These are phyloP conservation scores for Annulohypoxylon nitens DNA, from an alignment of 495 filamentous ascomycete genomes.

Conservation along the genomic window DNA sequence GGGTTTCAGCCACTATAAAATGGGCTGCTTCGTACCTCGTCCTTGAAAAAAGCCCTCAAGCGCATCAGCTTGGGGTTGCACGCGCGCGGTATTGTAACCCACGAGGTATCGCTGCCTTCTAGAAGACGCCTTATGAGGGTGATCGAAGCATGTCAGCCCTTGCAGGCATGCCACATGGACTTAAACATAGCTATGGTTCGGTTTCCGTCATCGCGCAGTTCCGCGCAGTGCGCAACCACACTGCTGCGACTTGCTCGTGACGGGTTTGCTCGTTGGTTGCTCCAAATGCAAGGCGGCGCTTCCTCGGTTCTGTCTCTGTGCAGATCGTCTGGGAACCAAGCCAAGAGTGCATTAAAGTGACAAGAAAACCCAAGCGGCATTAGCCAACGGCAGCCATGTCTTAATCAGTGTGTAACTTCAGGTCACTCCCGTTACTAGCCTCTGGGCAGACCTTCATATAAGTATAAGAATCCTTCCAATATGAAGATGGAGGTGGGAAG, in stretches of 20 bases:
- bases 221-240: slow-evolving; percentile 34
- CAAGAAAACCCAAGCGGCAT: slow-evolving; percentile 28
- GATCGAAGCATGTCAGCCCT: slow-evolving; percentile 33
- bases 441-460: slow-evolving; percentile 27
- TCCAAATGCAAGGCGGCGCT: slow-evolving; percentile 51
- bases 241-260: slow-evolving; percentile 39
- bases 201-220: slow-evolving; percentile 51
- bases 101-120: slow-evolving; percentile 35
- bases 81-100: slow-evolving; percentile 22
- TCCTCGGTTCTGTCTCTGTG: slow-evolving; percentile 50
- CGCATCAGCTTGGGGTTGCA: slow-evolving; percentile 27
- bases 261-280: slow-evolving; percentile 44
- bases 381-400: slow-evolving; percentile 19
- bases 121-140: slow-evolving; percentile 40
- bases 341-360: slow-evolving; percentile 23
- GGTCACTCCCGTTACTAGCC: slow-evolving; percentile 21
- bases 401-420: slow-evolving; percentile 21
- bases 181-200: slow-evolving; percentile 23
- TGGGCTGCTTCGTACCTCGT: slow-evolving; percentile 6
- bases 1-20: slow-evolving; percentile 28
- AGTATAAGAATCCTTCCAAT: background rate
- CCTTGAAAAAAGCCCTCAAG: slow-evolving; percentile 17
- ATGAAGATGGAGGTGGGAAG: background rate
- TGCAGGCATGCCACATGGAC: slow-evolving; percentile 48
- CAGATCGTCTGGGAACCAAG: slow-evolving; percentile 34